phyloP scores from a whole-genome alignment of 129 eudicot genomes.

The Lactuca sativa region DNA sequence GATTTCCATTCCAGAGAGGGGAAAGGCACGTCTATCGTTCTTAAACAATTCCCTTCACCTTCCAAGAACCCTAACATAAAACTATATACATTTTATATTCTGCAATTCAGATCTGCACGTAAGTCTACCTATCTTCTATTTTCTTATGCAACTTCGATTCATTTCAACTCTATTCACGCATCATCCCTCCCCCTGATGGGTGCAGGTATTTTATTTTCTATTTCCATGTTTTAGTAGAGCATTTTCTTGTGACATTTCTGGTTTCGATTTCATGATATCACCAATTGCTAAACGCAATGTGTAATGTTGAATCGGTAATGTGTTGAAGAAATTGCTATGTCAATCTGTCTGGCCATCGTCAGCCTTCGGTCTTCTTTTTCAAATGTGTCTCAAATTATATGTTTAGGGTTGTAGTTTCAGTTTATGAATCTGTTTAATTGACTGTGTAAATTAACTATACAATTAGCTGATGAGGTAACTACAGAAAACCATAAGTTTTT shows the following conservation, averaged over 20 bases:
- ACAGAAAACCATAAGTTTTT: too few species aligned
- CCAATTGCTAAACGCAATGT: slow-evolving; percentile 17
- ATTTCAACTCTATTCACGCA: slow-evolving; percentile 26
- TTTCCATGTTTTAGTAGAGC: not conserved
- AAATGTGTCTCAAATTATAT: slow-evolving; percentile 11
- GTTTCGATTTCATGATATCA: slow-evolving; percentile 7
- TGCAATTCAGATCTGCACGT: slow-evolving; percentile 26
- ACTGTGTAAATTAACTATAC: not conserved
- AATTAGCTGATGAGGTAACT: slow-evolving; percentile 6
- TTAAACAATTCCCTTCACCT: slow-evolving; percentile 15
- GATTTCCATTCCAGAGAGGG: not conserved
- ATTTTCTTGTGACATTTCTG: slow-evolving; percentile 1
- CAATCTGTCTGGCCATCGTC: not conserved
- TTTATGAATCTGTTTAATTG: slow-evolving; percentile 13
- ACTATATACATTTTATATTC: not conserved
- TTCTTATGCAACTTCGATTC: slow-evolving; percentile 21
- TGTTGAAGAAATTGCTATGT: slow-evolving; percentile 3
- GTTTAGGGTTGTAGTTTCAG: slow-evolving; percentile 6
- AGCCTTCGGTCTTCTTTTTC: not conserved
- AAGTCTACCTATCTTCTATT: slow-evolving; percentile 28
- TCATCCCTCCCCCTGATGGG: slow-evolving; percentile 4
- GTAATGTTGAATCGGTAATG: slow-evolving; percentile 10
- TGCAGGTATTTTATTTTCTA: slow-evolving; percentile 13
- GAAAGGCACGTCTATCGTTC: slow-evolving; percentile 1
- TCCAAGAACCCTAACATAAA: slow-evolving; percentile 34